These are phyloP conservation scores for Ormosia semicastrata DNA, from an alignment of 306 rosid genomes.

Conservation along the genomic window DNA sequence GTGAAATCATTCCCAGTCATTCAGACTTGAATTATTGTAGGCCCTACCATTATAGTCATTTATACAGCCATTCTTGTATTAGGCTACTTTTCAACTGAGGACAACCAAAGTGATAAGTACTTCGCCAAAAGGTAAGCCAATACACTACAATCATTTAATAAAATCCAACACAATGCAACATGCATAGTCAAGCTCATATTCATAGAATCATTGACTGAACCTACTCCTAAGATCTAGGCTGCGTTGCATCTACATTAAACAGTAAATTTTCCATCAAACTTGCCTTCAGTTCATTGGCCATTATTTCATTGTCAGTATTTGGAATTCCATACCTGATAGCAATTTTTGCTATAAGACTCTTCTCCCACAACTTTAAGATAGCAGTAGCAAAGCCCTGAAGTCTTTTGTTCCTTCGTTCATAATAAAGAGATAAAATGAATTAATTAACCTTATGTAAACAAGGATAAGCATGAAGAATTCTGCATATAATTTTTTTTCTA, in stretches of 20 bases:
- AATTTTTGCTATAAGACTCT: conserved; percentile 72
- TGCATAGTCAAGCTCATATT: no score
- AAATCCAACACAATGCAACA: background rate
- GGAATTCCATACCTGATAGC: no score
- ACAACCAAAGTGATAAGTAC: no score
- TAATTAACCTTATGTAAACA: conserved; percentile 17
- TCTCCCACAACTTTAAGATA: conserved; percentile 81
- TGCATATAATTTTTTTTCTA: no score
- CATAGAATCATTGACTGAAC: background rate
- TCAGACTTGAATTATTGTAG: background rate
- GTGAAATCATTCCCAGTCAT: background rate
- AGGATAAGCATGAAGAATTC: no score
- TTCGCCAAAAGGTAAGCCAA: background rate
- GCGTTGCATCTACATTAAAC: background rate
- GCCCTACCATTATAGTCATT: no score
- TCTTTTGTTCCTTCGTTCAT: conserved; percentile 73
- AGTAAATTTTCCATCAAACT: conserved; percentile 32
- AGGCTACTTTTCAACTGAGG: no score
- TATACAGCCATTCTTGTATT: no score
- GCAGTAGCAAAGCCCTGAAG: conserved; percentile 87
- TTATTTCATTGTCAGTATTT: conserved; percentile 64
- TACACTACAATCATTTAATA: conserved; percentile 1
- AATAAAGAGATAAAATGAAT: conserved; percentile 13
- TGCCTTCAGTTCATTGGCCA: conserved; percentile 85
- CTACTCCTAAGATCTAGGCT: conserved; percentile 1